These are phyloP conservation scores for Phytophthora crassamura DNA, from an alignment of 352 stramenopile genomes.

Conservation along the genomic window DNA sequence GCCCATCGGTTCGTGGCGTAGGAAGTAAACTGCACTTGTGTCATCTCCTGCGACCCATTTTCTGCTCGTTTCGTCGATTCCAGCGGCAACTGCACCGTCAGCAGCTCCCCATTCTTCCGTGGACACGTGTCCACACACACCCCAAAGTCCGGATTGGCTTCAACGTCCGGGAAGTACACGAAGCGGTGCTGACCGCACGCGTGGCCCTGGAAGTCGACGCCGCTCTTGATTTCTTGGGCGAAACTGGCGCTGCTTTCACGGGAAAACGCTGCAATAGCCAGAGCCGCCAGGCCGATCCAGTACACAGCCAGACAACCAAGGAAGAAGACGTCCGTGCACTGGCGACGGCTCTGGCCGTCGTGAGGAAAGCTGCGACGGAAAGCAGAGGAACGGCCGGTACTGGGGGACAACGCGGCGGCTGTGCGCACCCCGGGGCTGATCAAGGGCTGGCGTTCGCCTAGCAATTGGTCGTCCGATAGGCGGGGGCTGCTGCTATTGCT, in stretches of 20 bases:
- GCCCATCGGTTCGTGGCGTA: constrained; percentile 73
- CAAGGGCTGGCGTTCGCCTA: constrained; percentile 56
- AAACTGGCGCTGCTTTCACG: constrained; percentile 71
- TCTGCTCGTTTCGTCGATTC: constrained; percentile 24
- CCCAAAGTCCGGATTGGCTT: constrained; percentile 78
- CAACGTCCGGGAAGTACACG: constrained; percentile 81
- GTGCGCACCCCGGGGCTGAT: constrained; percentile 36
- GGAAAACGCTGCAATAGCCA: constrained; percentile 72
- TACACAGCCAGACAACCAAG: constrained; percentile 65
- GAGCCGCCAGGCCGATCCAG: constrained; percentile 80
- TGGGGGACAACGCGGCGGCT: constrained; percentile 56
- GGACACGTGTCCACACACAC: constrained; percentile 76
- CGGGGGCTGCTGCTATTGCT: constrained; percentile 11
- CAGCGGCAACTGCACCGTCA: constrained; percentile 67
- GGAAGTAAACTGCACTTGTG: constrained; percentile 63
- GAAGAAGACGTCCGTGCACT: constrained; percentile 67
- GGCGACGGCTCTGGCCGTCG: constrained; percentile 40
- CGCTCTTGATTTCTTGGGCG: constrained; percentile 80
- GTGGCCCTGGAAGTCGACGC: constrained; percentile 77
- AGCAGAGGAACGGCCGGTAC: constrained; percentile 45
- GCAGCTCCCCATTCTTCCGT: constrained; percentile 35
- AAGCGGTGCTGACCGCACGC: constrained; percentile 56
- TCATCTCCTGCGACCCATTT: constrained; percentile 45
- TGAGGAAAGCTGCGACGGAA: constrained; percentile 53
- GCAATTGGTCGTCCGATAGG: constrained; percentile 22